Evolutionary conservation across 305 asterid genomes (phyloP).

Genomic region (Caryopteris hybrid): DNA sequence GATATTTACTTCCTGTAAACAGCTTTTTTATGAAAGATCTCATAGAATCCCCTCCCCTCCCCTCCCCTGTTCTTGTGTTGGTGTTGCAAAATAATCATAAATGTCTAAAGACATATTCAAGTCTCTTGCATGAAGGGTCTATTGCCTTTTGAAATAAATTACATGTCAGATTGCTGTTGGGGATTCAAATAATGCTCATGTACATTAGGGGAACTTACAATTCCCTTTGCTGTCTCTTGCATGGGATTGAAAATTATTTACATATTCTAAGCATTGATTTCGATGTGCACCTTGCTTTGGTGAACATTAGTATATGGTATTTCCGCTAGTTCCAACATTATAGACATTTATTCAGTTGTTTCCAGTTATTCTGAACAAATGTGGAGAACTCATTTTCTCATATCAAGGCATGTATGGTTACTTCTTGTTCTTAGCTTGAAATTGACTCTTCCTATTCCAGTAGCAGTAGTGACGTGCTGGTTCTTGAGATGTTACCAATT

Average conservation of each 20-base stretch:
- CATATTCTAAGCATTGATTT: conserved; percentile 5
- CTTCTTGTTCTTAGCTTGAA: conserved; percentile 1
- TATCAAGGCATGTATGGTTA: neutral
- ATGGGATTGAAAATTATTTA: neutral
- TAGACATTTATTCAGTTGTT: neutral
- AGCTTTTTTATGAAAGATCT: neutral
- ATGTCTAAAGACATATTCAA: neutral
- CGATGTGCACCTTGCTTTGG: neutral
- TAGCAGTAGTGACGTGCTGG: neutral
- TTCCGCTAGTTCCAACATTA: neutral
- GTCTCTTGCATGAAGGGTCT: neutral
- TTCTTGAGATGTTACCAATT: neutral
- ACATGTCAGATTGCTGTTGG: neutral
- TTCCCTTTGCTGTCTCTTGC: conserved; percentile 2
- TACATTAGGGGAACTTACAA: neutral
- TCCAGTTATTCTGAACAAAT: neutral
- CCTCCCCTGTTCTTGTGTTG: neutral
- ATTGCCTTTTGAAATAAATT: too few species aligned
- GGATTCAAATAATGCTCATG: neutral
- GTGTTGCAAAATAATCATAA: too few species aligned
- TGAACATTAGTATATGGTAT: neutral
- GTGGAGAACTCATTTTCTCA: neutral
- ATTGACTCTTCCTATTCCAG: neutral
- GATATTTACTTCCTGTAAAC: neutral
- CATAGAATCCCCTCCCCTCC: neutral